Base-by-base conservation (phyloP, 768 basidiomycete species). In the Auriscalpium orientale region DNA sequence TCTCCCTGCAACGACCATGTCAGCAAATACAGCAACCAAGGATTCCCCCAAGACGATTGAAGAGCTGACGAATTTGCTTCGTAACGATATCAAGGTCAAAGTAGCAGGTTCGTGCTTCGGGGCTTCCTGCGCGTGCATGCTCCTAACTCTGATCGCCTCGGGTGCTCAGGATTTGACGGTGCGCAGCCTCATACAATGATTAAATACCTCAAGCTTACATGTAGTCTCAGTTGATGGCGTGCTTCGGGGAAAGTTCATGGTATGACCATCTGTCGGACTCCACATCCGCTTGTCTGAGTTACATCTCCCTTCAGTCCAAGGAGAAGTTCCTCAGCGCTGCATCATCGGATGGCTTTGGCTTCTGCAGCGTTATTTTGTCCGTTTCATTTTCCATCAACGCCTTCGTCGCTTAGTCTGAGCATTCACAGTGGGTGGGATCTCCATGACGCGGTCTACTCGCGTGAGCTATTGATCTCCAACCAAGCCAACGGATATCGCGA, bases 241-340 rank as follows among this genome's bases (percentile, higher is more conserved):
- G 11, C 76, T 97, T 15, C 80, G 95, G 35, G 95, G 95, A n/a
- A 98, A 98, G 72, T 89, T 86, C 67, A 91, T 92, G 89, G 89
- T 87, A 62, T 46, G 76, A 51, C 20, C 2, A 5, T 46, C 12
- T 28, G 8, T 40, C 6, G 13, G 10, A 35, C 20, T 37, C 48
- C n/a, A 53, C 45, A 34, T 55, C 48, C 35, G 28, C 18, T 61
- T 54, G 56, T 57, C 58, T 54, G 38, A 60, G 40, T n/a, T 49
- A 9, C 38, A 28, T 48, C 53, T 8, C 16, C 8, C 38, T 35
- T 56, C 68, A 97, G 92, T 89, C 88, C 15, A 97, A 89, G 72
- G 79, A 85, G 51, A 98, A 98, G 72, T 97, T 98, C 67, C 66
- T 97, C 36, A 83, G 83, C 49, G 87, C 91, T 0, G 89, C 78